Percentiles rank a stretch among this genome's conserved stretches.
Conservation (phyloP, 2,329 filamentous ascomycete species). For the Pseudogymnoascus sp. region DNA sequence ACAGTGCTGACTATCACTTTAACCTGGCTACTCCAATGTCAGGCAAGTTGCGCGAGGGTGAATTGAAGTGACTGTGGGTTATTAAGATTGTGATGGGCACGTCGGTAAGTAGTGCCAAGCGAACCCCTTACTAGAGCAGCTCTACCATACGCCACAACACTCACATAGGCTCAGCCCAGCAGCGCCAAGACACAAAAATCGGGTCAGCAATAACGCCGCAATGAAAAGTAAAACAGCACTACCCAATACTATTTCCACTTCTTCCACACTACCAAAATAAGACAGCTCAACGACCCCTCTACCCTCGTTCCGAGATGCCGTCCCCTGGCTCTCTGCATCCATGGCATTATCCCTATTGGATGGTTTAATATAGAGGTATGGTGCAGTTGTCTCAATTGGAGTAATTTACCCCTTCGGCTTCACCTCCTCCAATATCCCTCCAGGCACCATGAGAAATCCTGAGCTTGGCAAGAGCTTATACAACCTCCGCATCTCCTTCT, state of each 20-base stretch:
- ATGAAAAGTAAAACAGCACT: not conserved
- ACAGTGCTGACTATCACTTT: not conserved
- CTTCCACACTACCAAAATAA: not conserved
- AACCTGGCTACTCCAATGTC: not conserved
- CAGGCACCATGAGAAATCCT: not conserved
- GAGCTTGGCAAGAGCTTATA: not conserved
- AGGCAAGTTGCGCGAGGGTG: not conserved
- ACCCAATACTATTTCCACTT: not conserved
- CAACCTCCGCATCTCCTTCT: not conserved
- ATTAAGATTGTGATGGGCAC: constrained; percentile 1
- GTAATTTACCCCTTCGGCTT: not conserved
- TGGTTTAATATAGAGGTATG: not conserved
- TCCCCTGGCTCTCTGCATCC: not conserved
- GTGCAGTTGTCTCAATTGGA: not conserved
- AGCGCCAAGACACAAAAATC: not conserved
- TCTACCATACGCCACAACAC: not conserved
- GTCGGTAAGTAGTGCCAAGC: not conserved
- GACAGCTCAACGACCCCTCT: not conserved
- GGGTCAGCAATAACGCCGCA: constrained; percentile 3
- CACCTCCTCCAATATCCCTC: not conserved
- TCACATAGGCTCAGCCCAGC: not conserved
- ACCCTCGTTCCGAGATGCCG: not conserved
- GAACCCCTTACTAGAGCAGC: not conserved
- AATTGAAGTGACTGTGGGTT: not conserved
- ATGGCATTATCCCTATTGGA: not conserved